A percentile compares a stretch with the other conserved stretches of the same genome.
phyloP scores from a whole-genome alignment of 495 filamentous ascomycete species.

The Penicillium odoratum region DNA sequence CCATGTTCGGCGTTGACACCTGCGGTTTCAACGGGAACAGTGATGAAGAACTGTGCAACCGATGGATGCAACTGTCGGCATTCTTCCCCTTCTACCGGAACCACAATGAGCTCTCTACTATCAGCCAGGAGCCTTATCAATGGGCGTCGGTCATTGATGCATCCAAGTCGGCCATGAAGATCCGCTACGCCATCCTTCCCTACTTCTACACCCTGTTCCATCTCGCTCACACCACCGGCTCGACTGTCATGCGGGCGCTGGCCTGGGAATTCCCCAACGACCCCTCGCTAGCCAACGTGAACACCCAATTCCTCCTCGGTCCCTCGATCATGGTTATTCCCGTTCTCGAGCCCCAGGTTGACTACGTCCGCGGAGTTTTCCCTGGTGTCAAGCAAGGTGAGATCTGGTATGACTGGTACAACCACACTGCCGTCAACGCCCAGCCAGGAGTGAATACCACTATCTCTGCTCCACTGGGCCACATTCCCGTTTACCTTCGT shows the following conservation, averaged over 20 bases:
- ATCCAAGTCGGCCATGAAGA: constrained; percentile 65
- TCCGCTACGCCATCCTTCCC: constrained; percentile 72
- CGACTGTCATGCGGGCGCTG: constrained; percentile 78
- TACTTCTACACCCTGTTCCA: constrained; percentile 84
- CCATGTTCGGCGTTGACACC: constrained; percentile 84
- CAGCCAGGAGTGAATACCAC: constrained; percentile 65
- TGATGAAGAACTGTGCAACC: constrained; percentile 72
- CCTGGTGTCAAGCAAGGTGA: constrained; percentile 64
- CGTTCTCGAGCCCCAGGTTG: constrained; percentile 65
- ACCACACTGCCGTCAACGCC: constrained; percentile 51
- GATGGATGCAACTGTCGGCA: constrained; percentile 84
- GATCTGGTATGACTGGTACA: constrained; percentile 87
- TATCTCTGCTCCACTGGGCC: constrained; percentile 70
- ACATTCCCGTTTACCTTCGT: constrained; percentile 76
- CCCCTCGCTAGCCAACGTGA: constrained; percentile 62
- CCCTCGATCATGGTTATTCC: constrained; percentile 69
- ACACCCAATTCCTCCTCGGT: constrained; percentile 79
- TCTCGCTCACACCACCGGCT: constrained; percentile 64
- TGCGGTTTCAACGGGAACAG: constrained; percentile 77
- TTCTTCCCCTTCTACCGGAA: constrained; percentile 92
- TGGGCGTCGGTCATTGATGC: constrained; percentile 73
- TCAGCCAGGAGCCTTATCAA: constrained; percentile 71
- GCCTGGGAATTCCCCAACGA: constrained; percentile 85
- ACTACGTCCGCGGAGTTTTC: constrained; percentile 72
- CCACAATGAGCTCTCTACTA: constrained; percentile 67